Base-by-base conservation (phyloP, 495 filamentous ascomycete species). In the Podospora bellae-mahoneyi region DNA sequence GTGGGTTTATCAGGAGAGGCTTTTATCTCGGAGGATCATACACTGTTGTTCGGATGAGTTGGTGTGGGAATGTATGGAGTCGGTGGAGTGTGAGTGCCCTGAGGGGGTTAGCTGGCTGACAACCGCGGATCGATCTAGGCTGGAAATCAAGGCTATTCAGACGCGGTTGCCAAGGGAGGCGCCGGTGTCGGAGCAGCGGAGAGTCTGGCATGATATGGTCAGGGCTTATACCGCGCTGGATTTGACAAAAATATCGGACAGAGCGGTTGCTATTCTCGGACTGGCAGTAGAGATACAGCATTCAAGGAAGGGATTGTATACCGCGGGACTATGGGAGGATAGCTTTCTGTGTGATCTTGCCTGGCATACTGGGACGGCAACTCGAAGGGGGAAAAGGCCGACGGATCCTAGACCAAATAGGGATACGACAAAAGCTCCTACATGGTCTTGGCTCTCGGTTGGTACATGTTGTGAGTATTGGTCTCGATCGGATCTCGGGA, bases 1-100 rank as follows among this genome's bases (percentile, higher is more conserved):
- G n/a, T 58, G 55, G 55, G 55, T 58, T 58, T 58, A 20, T 26
- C 55, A 58, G 18, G 55, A 58, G n/a, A 19, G 55, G n/a, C n/a
- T 58, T 9, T 20, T 58, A 1, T 58, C 55, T 19, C 20, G 55
- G 18, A 19, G 55, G n/a, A 58, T 58, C n/a, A 19, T 58, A 26
- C 55, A 58, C 23, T 58, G 7, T 20, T 19, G 55, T 5, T 58
- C 23, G 6, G 55, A 58, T 20, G 55, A 58, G 55, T n/a, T 58
- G 15, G 23, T 20, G 5, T 58, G 55, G 55, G 55, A 58, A n/a
- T 58, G 55, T 20, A 58, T 58, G 55, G 55, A 58, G 18, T 9
- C n/a, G 55, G 13, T n/a, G n/a, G n/a, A 10, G 1, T 58, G 55
- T 26, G n/a, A 58, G n/a, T 58, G 55, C 2, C 39, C 39, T 3